Evolutionary conservation across 768 basidiomycete species (phyloP).

Genomic region (Mrakia blollopis): DNA sequence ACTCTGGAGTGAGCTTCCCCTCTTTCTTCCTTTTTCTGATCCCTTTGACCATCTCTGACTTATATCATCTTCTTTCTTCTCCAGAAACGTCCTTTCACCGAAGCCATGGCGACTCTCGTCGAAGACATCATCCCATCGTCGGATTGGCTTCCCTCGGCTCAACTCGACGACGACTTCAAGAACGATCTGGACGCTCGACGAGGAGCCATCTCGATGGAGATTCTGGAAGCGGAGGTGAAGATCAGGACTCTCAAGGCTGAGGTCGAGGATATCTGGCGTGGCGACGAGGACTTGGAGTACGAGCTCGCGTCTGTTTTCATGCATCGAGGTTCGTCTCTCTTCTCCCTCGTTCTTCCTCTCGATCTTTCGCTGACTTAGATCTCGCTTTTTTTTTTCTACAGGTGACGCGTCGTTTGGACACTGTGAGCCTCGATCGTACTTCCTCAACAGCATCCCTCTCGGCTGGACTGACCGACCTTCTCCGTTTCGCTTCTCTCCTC

Average conservation of each 20-base stretch:
- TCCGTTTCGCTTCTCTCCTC: background rate
- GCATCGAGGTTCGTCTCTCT: constrained; percentile 70
- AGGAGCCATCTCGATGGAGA: constrained; percentile 53
- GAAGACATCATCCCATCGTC: constrained; percentile 52
- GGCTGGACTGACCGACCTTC: background rate
- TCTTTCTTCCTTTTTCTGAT: background rate
- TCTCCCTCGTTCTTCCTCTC: background rate
- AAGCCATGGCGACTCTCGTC: constrained; percentile 55
- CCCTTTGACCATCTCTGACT: background rate
- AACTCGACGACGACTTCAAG: constrained; percentile 52
- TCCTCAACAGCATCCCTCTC: constrained; percentile 63
- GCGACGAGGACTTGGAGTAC: constrained; percentile 64
- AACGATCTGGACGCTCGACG: constrained; percentile 55
- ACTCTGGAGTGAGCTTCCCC: constrained; percentile 8
- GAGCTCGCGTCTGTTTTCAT: constrained; percentile 90
- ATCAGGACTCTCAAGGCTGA: constrained; percentile 42
- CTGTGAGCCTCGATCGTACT: constrained; percentile 33
- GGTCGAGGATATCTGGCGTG: constrained; percentile 69
- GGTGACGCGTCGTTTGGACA: constrained; percentile 49
- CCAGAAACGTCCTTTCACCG: constrained; percentile 60
- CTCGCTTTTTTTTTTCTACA: background rate
- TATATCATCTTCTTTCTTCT: background rate
- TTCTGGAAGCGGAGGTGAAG: constrained; percentile 28
- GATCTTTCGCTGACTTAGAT: too few relatives aligned
- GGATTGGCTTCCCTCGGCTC: constrained; percentile 40